Evolutionary conservation across 140 eudicot genomes (phyloP).

Genomic region (Anethum foeniculum): DNA sequence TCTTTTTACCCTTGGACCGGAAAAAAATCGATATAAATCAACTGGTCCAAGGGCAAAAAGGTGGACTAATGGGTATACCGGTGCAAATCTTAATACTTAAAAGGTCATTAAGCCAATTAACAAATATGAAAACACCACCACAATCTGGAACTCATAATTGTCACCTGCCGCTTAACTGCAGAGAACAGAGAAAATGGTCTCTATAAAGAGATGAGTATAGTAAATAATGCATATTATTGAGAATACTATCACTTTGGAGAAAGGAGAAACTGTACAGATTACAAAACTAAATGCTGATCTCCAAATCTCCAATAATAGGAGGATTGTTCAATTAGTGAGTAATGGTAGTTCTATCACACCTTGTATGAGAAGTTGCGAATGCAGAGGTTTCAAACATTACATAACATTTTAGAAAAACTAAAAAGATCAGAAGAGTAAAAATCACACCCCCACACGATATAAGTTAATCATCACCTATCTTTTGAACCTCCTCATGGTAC

Average conservation of each 20-base stretch:
- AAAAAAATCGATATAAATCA: too few species aligned
- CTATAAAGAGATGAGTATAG: not conserved
- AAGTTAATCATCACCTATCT: slow-evolving; percentile 8
- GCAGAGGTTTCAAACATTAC: not conserved
- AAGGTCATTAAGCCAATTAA: too few species aligned
- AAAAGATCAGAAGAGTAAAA: not conserved
- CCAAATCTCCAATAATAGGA: not conserved
- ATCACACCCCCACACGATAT: slow-evolving; percentile 18
- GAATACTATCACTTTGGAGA: not conserved
- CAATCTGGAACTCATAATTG: not conserved
- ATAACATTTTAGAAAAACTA: not conserved
- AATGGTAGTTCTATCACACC: not conserved
- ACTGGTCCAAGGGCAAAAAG: too few species aligned
- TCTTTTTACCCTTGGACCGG: too few species aligned
- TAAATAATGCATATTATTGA: not conserved
- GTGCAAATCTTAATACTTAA: too few species aligned
- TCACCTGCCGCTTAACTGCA: not conserved
- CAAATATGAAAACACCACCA: not conserved
- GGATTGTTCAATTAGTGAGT: slow-evolving; percentile 1
- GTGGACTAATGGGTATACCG: too few species aligned
- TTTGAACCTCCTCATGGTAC: not conserved
- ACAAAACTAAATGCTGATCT: not conserved
- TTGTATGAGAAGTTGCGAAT: not conserved
- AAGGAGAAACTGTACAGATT: not conserved
- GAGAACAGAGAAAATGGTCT: not conserved